phyloP scores from a whole-genome alignment of 441 rosid genomes.

The Euphorbia corollata region DNA sequence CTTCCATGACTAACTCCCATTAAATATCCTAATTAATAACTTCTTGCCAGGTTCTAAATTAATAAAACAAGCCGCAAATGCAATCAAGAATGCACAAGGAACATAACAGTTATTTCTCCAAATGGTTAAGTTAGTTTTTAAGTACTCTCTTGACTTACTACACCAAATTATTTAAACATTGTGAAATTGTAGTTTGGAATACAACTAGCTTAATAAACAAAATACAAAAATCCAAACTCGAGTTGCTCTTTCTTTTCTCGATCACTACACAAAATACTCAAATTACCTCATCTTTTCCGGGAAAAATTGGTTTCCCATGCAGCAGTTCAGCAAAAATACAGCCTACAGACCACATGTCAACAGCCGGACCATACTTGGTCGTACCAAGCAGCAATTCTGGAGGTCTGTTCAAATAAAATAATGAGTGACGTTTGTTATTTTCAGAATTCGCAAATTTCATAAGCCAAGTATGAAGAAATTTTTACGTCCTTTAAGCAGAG shows the following conservation, averaged over 20 bases:
- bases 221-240: neutral
- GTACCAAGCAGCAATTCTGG: slow-evolving; percentile 96
- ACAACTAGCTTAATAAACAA: neutral
- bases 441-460: neutral
- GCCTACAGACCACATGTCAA: slow-evolving; percentile 98
- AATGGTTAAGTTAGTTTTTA: neutral
- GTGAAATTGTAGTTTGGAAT: neutral
- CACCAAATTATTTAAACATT: neutral
- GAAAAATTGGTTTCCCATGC: slow-evolving; percentile 82
- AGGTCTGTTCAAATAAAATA: slow-evolving; percentile 45
- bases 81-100: neutral
- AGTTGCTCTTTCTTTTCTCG: neutral
- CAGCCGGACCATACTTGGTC: slow-evolving; percentile 96
- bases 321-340: slow-evolving; percentile 93
- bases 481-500: neutral
- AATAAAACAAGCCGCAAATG: neutral
- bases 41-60: neutral
- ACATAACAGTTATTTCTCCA: no score
- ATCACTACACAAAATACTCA: neutral
- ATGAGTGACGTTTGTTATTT: neutral
- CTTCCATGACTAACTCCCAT: neutral
- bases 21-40: neutral
- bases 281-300: slow-evolving; percentile 82
- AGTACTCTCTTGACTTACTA: neutral
- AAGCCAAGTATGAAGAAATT: neutral